These are phyloP conservation scores for Juglanconis juglandina DNA, from an alignment of 2,329 filamentous ascomycete genomes.

Conservation along the genomic window DNA sequence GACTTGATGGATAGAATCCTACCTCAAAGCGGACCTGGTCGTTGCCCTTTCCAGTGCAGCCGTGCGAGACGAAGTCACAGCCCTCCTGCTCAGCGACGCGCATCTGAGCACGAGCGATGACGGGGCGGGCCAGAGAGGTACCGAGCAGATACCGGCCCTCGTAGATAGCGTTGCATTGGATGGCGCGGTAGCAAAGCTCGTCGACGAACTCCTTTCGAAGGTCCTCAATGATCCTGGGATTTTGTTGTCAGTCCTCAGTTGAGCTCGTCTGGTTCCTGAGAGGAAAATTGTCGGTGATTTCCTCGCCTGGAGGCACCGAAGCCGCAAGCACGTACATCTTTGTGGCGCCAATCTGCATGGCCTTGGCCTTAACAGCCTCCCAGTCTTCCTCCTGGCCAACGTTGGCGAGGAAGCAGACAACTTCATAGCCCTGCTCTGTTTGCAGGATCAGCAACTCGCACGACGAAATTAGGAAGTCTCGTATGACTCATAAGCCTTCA, in stretches of 20 bases:
- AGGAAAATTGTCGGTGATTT: not conserved
- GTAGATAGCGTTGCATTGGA: slow-evolving; percentile 70
- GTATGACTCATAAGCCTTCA: not conserved
- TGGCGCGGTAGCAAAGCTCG: slow-evolving; percentile 74
- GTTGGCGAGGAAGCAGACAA: slow-evolving; percentile 64
- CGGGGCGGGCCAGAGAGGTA: slow-evolving; percentile 63
- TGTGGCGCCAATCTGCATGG: slow-evolving; percentile 40
- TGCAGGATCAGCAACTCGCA: not conserved
- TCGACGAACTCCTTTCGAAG: slow-evolving; percentile 74
- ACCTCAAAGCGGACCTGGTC: slow-evolving; percentile 63
- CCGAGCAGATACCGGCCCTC: slow-evolving; percentile 51
- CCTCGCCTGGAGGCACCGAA: slow-evolving; percentile 8
- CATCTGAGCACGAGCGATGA: slow-evolving; percentile 67
- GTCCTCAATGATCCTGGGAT: slow-evolving; percentile 49
- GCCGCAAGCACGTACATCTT: slow-evolving; percentile 14
- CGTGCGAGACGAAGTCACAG: slow-evolving; percentile 50
- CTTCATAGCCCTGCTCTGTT: slow-evolving; percentile 53
- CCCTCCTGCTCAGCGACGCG: slow-evolving; percentile 58
- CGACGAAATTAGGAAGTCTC: not conserved
- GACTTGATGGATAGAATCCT: not conserved
- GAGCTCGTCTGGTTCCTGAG: not conserved
- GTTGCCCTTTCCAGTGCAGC: slow-evolving; percentile 50
- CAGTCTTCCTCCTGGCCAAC: slow-evolving; percentile 77
- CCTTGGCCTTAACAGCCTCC: slow-evolving; percentile 69
- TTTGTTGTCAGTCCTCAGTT: slow-evolving; percentile 36